These are phyloP conservation scores for Leishmania amazonensis DNA, from an alignment of 208 protist genomes.

Conservation along the genomic window DNA sequence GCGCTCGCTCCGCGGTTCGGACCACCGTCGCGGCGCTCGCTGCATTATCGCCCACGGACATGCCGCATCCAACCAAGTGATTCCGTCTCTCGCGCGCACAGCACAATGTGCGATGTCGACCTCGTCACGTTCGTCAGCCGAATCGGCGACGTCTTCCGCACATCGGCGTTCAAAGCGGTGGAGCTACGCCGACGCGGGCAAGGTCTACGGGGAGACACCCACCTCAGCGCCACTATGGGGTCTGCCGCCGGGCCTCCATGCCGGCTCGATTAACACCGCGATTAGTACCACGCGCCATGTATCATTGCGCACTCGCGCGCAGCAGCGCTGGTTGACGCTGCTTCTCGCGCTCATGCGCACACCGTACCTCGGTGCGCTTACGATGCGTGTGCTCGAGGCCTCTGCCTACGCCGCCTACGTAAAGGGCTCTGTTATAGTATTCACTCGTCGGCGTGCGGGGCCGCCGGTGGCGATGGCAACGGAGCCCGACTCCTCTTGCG, in stretches of 20 bases:
- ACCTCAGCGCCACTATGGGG: background rate
- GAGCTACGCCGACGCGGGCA: constrained; percentile 38
- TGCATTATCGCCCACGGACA: too few relatives aligned
- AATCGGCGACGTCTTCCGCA: background rate
- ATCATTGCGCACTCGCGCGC: constrained; percentile 3
- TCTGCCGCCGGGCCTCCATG: background rate
- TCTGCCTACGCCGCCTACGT: constrained; percentile 60
- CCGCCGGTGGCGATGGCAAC: constrained; percentile 22
- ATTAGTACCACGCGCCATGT: background rate
- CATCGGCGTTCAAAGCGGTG: constrained; percentile 24
- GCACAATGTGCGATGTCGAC: background rate
- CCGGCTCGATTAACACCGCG: background rate
- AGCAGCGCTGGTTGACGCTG: constrained; percentile 19
- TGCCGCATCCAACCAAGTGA: background rate
- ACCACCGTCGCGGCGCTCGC: background rate
- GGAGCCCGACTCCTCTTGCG: background rate
- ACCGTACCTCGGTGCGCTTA: constrained; percentile 20
- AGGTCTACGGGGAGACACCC: constrained; percentile 1
- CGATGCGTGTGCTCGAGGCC: constrained; percentile 26
- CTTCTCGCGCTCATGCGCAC: constrained; percentile 30
- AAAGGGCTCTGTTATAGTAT: constrained; percentile 48
- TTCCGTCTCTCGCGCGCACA: background rate
- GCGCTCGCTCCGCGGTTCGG: background rate
- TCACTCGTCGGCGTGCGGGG: constrained; percentile 42
- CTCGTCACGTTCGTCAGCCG: background rate